Conservation (phyloP, 2,329 filamentous ascomycete genomes). For the Aspergillus pseudoglaucus region DNA sequence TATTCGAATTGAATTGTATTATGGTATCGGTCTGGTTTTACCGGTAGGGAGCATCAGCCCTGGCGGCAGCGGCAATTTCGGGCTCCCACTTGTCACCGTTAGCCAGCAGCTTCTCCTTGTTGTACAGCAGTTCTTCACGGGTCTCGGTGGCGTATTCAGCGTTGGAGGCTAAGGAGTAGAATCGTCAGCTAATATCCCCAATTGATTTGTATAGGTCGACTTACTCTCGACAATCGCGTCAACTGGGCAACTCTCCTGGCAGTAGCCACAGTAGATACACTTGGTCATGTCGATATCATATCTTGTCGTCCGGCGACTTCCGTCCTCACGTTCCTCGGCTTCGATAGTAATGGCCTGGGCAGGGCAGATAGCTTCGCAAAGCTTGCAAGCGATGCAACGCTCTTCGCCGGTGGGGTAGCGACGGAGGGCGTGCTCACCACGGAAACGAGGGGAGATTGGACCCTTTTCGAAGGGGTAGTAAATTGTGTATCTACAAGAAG, state of each 20-base stretch:
- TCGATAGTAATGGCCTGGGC: conserved; percentile 98
- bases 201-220: conserved; percentile 17
- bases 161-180: conserved; percentile 50
- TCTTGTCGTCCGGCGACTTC: conserved; percentile 86
- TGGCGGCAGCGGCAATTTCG: conserved; percentile 83
- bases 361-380: conserved; percentile 97
- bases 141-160: conserved; percentile 70
- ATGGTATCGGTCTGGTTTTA: conserved; percentile 49
- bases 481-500: conserved; percentile 75
- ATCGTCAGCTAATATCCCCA: conserved; percentile 14
- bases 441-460: conserved; percentile 94
- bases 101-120: conserved; percentile 87
- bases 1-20: conserved; percentile 1
- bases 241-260: conserved; percentile 97
- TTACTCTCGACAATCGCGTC: conserved; percentile 79
- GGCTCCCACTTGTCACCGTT: conserved; percentile 98
- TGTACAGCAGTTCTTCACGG: conserved; percentile 92
- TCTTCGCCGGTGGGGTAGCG: conserved; percentile 97
- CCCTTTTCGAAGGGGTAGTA: conserved; percentile 99
- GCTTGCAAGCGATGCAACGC: conserved; percentile 98
- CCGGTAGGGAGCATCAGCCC: conserved; percentile 88
- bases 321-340: conserved; percentile 94
- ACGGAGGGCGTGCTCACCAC: conserved; percentile 92
- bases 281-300: conserved; percentile 99
- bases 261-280: conserved; percentile 99